Conservation (phyloP, 1,284 basidiomycete genomes). For the Leccinum cinnamomeum region DNA sequence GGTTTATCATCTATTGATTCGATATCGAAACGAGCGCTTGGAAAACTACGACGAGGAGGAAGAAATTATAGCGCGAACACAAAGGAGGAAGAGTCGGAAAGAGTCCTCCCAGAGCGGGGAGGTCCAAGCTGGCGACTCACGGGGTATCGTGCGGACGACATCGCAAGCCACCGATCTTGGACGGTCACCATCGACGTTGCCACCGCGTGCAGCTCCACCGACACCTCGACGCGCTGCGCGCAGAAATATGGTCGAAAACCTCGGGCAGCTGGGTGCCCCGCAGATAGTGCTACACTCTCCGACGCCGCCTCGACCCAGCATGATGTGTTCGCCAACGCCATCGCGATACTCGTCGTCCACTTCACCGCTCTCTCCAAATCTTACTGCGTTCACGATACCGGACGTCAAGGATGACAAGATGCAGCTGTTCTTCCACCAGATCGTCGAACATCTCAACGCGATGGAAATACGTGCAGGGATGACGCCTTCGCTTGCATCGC, state of each 20-base stretch:
- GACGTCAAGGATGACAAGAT: conserved; percentile 59
- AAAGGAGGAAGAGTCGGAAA: conserved; percentile 36
- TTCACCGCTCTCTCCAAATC: conserved; percentile 33
- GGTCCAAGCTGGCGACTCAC: neutral
- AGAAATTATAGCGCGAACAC: conserved; percentile 36
- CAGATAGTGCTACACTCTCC: conserved; percentile 27
- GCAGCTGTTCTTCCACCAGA: conserved; percentile 78
- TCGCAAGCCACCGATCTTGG: too few species aligned
- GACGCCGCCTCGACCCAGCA: conserved; percentile 30
- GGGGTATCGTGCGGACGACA: too few species aligned
- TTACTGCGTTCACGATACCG: conserved; percentile 40
- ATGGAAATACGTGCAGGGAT: conserved; percentile 52
- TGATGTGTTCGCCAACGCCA: conserved; percentile 29
- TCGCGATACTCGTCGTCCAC: conserved; percentile 26
- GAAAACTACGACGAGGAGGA: conserved; percentile 69
- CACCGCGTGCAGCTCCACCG: conserved; percentile 58
- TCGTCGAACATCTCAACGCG: conserved; percentile 75
- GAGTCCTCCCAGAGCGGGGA: conserved; percentile 18
- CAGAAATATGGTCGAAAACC: conserved; percentile 22
- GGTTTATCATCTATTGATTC: conserved; percentile 82
- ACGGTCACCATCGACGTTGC: conserved; percentile 35
- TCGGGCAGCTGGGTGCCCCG: conserved; percentile 18
- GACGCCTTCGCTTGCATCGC: conserved; percentile 19
- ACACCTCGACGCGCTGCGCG: conserved; percentile 50
- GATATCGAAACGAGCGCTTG: conserved; percentile 71